A percentile compares a stretch with the other conserved stretches of the same genome.
Evolutionary conservation across 768 basidiomycete genomes (phyloP).

Genomic region (Paxillus involutus): DNA sequence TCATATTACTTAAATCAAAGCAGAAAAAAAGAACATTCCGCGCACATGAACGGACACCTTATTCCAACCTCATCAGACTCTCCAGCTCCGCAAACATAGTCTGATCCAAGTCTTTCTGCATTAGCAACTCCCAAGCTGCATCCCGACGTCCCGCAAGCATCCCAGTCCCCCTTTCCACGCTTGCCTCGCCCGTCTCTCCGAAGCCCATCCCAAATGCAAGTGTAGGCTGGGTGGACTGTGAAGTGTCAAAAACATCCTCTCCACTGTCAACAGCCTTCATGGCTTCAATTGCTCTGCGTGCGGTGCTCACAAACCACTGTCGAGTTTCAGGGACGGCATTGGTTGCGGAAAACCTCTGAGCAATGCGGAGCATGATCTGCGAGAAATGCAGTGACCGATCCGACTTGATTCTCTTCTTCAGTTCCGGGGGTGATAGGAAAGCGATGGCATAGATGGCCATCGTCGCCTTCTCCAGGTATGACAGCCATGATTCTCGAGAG

Average conservation of each 20-base stretch:
- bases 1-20: slow-evolving; percentile 7
- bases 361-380: slow-evolving; percentile 67
- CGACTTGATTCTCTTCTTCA: slow-evolving; percentile 70
- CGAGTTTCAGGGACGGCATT: slow-evolving; percentile 52
- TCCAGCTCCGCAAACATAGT: slow-evolving; percentile 78
- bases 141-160: slow-evolving; percentile 73
- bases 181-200: slow-evolving; percentile 66
- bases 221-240: slow-evolving; percentile 55
- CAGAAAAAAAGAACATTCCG: not conserved
- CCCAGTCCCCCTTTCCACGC: slow-evolving; percentile 71
- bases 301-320: slow-evolving; percentile 49
- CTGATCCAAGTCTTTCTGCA: slow-evolving; percentile 71
- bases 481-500: slow-evolving; percentile 66
- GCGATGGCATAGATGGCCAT: slow-evolving; percentile 86
- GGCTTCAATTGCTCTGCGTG: slow-evolving; percentile 70
- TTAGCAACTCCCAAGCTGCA: slow-evolving; percentile 68
- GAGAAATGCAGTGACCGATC: slow-evolving; percentile 69
- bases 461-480: slow-evolving; percentile 75
- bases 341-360: slow-evolving; percentile 57
- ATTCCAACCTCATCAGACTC: slow-evolving; percentile 71
- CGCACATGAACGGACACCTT: slow-evolving; percentile 6
- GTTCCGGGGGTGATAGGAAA: slow-evolving; percentile 74
- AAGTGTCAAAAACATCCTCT: slow-evolving; percentile 70
- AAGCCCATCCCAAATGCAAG: slow-evolving; percentile 87
- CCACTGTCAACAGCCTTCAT: slow-evolving; percentile 79